Evolutionary conservation across 768 basidiomycete species (phyloP).

Genomic region (Russula sp.): DNA sequence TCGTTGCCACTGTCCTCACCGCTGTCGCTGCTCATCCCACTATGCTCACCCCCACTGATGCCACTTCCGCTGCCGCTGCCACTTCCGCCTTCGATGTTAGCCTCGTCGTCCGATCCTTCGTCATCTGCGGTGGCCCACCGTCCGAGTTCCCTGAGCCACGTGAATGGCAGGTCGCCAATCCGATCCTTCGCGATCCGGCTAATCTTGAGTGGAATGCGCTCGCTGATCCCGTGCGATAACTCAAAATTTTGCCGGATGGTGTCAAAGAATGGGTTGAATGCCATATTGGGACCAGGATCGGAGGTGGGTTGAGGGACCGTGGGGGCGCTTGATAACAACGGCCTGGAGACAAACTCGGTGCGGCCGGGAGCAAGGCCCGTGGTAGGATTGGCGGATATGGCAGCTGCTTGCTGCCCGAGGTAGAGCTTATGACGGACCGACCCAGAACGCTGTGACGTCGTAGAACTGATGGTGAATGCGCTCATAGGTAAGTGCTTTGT

Average conservation of each 20-base stretch:
- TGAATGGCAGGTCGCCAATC: slow-evolving; percentile 68
- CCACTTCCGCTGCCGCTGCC: slow-evolving; percentile 22
- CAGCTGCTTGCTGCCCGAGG: slow-evolving; percentile 14
- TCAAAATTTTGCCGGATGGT: slow-evolving; percentile 86
- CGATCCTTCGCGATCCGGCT: slow-evolving; percentile 37
- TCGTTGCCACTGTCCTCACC: slow-evolving; percentile 12
- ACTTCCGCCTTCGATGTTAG: slow-evolving; percentile 8
- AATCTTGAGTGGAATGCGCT: slow-evolving; percentile 72
- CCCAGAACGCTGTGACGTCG: slow-evolving; percentile 30
- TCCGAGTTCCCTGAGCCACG: slow-evolving; percentile 74
- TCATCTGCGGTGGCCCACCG: slow-evolving; percentile 36
- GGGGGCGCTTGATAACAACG: slow-evolving; percentile 4
- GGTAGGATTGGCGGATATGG: neutral
- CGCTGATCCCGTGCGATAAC: slow-evolving; percentile 58
- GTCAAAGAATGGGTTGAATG: slow-evolving; percentile 92
- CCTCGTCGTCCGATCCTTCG: slow-evolving; percentile 17
- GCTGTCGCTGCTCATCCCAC: slow-evolving; percentile 20
- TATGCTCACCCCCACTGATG: slow-evolving; percentile 15
- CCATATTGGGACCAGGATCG: slow-evolving; percentile 25
- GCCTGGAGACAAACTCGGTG: slow-evolving; percentile 4
- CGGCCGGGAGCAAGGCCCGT: neutral
- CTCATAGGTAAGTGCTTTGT: slow-evolving; percentile 55
- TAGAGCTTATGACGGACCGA: slow-evolving; percentile 16
- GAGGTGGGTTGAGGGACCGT: slow-evolving; percentile 9
- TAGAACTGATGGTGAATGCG: slow-evolving; percentile 53